Evolutionary conservation across 2,329 filamentous ascomycete species (phyloP), one percentile per base, ranked within the genome.

Genomic region (Helicocarpus griseus): DNA sequence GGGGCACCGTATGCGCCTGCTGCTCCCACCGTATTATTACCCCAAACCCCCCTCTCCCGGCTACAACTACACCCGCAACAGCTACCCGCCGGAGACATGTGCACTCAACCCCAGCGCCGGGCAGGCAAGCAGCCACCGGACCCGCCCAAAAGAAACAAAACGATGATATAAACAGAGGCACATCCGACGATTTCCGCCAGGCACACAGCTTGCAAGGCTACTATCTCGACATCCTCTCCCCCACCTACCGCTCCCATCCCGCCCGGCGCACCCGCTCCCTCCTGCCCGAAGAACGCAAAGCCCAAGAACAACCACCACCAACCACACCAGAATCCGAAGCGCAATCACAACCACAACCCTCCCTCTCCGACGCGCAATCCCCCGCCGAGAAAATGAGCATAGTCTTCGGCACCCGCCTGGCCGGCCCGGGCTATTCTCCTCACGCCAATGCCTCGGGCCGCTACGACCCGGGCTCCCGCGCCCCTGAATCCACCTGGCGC

Each of bases 401-500:
- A 61, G 78, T 96, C 29, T 96, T 98, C 63, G 89, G 89, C 19
- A 86, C 87, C 6, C 80, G 83, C 7, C 77, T 93, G 13, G 82
- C 85, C 22, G 87, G 86, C 0, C 87, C 89, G 1, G 78, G 79
- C 35, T 83, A 89, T 61, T 77, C 85, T 38, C n/a, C n/a, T n/a
- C n/a, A n/a, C n/a, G n/a, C n/a, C n/a, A 77, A 78, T 56, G 79
- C 81, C 54, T 45, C 41, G 9, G 28, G 28, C 19, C 77, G 81
- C 38, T 71, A 69, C 51, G 65, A 66, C 38, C 69, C 81, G 5
- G 77, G 75, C 2, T 75, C 80, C 41, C 77, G 82, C 33, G 72
- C 80, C 11, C 72, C 77, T 13, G 75, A 79, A 55, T 82, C 82
- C 47, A 79, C 74, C 7, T 74, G 81, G 54, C 68, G 64, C 51